Evolutionary conservation across 2,329 filamentous ascomycete genomes (phyloP).

Genomic region (Colletotrichum plurivorum): DNA sequence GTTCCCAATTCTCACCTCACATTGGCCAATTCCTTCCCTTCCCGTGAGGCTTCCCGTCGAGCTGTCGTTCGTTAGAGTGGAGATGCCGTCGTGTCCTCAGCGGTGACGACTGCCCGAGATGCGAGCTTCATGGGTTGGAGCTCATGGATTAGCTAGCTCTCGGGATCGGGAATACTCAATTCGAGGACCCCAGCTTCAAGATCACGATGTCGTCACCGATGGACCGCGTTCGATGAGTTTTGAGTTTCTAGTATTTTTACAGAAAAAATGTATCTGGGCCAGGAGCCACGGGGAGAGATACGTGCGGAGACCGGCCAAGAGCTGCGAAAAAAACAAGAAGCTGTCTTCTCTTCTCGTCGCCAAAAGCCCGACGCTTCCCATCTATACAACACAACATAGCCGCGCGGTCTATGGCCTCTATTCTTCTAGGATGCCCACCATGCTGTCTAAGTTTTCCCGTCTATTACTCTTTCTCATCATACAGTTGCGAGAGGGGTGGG

Average conservation of each 20-base stretch:
- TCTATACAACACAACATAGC: conserved; percentile 40
- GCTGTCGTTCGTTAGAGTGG: conserved; percentile 18
- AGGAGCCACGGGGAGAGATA: conserved; percentile 37
- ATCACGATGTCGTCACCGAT: no score
- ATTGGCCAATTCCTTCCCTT: conserved; percentile 36
- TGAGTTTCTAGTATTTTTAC: conserved; percentile 42
- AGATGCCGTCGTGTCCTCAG: conserved; percentile 9
- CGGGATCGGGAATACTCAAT: neutral
- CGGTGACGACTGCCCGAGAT: no score
- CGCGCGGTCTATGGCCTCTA: conserved; percentile 40
- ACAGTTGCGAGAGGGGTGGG: conserved; percentile 14
- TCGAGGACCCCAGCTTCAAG: no score
- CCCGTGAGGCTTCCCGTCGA: neutral
- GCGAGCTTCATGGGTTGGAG: neutral
- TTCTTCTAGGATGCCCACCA: conserved; percentile 37
- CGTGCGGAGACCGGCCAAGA: conserved; percentile 18
- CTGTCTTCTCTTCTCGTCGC: conserved; percentile 11
- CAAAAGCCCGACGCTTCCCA: conserved; percentile 27
- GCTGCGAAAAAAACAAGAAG: conserved; percentile 3
- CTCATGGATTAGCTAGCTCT: neutral
- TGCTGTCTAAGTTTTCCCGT: conserved; percentile 39
- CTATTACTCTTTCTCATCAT: conserved; percentile 35
- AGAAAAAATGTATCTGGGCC: conserved; percentile 40
- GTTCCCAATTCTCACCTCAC: conserved; percentile 33
- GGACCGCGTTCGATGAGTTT: neutral